A percentile compares a stretch with the other conserved stretches of the same genome.
Evolutionary conservation across 148 eudicot species (phyloP).

Genomic region (Chenopodium formosanum): DNA sequence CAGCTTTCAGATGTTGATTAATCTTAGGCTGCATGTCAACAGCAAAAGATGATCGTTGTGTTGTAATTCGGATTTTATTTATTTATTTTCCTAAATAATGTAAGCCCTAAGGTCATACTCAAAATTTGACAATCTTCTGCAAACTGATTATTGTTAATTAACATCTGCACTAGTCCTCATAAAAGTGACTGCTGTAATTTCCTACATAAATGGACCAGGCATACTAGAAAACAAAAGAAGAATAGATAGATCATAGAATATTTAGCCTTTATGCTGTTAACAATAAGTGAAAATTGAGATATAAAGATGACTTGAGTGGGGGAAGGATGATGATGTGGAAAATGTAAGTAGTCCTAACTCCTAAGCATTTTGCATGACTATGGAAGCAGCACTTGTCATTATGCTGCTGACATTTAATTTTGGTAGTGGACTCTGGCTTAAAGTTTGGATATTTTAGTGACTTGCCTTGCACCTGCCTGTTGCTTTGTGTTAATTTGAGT

Average conservation of each 20-base stretch:
- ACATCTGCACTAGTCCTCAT: neutral
- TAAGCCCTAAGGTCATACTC: neutral
- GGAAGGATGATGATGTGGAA: neutral
- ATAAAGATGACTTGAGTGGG: too few species aligned
- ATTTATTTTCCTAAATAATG: neutral
- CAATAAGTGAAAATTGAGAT: neutral
- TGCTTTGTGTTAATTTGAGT: neutral
- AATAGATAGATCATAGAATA: neutral
- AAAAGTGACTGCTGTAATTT: neutral
- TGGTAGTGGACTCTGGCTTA: neutral
- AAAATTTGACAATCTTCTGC: neutral
- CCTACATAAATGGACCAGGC: neutral
- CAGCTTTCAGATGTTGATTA: neutral
- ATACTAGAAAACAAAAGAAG: neutral
- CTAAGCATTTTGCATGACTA: neutral
- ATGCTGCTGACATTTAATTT: neutral
- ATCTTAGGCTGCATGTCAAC: neutral
- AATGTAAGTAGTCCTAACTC: neutral
- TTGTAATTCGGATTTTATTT: neutral
- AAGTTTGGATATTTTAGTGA: neutral
- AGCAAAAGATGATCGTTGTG: neutral
- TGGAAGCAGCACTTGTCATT: neutral
- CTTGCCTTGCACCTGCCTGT: neutral
- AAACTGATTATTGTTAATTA: neutral
- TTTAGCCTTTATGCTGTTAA: neutral